These are phyloP conservation scores for Colletotrichum tofieldiae DNA, from an alignment of 2,329 filamentous ascomycete genomes.

Conservation along the genomic window DNA sequence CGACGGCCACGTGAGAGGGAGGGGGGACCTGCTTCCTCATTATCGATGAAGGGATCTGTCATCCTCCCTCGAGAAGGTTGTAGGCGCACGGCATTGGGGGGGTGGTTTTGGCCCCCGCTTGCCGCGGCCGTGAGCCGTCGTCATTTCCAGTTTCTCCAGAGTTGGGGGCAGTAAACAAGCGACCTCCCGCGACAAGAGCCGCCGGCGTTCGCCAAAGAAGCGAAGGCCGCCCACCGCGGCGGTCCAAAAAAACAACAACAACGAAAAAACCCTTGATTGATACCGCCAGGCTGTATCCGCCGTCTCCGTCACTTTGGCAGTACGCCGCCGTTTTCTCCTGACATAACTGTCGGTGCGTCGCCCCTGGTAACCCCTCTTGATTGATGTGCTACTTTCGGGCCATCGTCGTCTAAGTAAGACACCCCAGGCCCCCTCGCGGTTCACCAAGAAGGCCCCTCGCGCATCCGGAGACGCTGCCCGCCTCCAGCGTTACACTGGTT, in stretches of 20 bases:
- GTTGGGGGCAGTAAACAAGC: constrained; percentile 46
- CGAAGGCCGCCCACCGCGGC: neutral
- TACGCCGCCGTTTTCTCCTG: neutral
- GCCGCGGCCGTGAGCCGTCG: constrained; percentile 33
- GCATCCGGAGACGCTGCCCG: constrained; percentile 41
- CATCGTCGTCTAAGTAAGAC: constrained; percentile 29
- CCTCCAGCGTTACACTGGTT: constrained; percentile 41
- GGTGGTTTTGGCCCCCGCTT: constrained; percentile 41
- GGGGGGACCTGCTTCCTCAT: neutral
- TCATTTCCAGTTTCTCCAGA: constrained; percentile 30
- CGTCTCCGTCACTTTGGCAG: constrained; percentile 15
- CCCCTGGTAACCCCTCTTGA: constrained; percentile 20
- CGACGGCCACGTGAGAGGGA: neutral
- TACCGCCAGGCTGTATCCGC: constrained; percentile 29
- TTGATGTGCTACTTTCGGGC: constrained; percentile 26
- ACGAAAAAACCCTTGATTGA: neutral
- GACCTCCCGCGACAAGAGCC: constrained; percentile 41
- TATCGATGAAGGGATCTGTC: neutral
- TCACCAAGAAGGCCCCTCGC: constrained; percentile 41
- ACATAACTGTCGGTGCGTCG: constrained; percentile 19
- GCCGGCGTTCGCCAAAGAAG: constrained; percentile 38
- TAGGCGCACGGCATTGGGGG: constrained; percentile 41
- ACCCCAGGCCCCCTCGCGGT: constrained; percentile 29
- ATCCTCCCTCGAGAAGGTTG: neutral
- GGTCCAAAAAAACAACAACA: no score